Evolutionary conservation across 1,284 basidiomycete species (phyloP).

Genomic region (Ceratobasidium sp.): DNA sequence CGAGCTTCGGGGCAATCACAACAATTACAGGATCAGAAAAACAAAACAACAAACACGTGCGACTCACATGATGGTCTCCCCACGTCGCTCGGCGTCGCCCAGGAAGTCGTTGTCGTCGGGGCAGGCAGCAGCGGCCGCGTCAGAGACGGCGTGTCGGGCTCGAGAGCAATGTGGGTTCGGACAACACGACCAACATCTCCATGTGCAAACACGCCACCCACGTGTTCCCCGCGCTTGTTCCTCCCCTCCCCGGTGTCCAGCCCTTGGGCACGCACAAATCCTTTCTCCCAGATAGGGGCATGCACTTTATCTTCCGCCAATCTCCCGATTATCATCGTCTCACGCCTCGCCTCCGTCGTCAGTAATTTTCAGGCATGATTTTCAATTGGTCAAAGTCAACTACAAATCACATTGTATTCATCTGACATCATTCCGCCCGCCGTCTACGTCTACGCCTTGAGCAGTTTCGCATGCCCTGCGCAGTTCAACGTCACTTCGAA

Average conservation of each 20-base stretch:
- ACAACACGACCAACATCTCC: slow-evolving; percentile 4
- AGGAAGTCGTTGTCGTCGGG: slow-evolving; percentile 3
- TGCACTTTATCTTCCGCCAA: slow-evolving; percentile 10
- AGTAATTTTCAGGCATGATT: no score
- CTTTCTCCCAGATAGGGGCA: slow-evolving; percentile 9
- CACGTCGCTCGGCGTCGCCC: neutral
- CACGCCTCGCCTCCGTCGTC: no score
- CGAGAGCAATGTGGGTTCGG: slow-evolving; percentile 3
- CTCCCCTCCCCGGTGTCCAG: slow-evolving; percentile 14
- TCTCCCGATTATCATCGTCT: slow-evolving; percentile 26
- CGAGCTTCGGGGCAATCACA: neutral
- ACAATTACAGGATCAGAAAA: neutral
- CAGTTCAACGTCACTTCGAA: slow-evolving; percentile 30
- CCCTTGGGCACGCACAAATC: neutral
- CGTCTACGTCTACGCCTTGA: slow-evolving; percentile 63
- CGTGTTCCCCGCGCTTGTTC: slow-evolving; percentile 41
- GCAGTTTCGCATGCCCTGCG: slow-evolving; percentile 78
- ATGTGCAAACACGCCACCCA: slow-evolving; percentile 26
- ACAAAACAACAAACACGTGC: neutral
- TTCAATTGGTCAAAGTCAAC: no score
- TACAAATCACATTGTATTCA: neutral
- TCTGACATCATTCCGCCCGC: slow-evolving; percentile 9
- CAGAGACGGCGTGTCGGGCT: no score
- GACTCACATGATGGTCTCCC: neutral
- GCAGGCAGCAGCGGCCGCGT: neutral